A percentile compares a stretch with the other conserved stretches of the same genome.
Conservation (phyloP, 305 asterid genomes). For the Andrographis paniculata region DNA sequence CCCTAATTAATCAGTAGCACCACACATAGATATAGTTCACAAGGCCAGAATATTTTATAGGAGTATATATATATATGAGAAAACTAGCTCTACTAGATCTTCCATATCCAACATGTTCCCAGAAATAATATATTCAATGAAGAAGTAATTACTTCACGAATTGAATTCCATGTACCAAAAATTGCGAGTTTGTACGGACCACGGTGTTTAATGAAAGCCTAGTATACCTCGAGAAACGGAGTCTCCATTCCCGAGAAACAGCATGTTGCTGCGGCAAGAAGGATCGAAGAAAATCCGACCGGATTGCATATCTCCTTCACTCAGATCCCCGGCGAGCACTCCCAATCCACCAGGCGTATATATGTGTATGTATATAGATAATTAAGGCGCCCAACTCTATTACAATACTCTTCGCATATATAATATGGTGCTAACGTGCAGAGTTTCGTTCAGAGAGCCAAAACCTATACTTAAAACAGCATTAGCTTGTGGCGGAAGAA, state of each 20-base stretch:
- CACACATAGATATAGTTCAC: background rate
- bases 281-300: slow-evolving; percentile 69
- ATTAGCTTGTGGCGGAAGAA: slow-evolving; percentile 98
- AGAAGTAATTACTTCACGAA: too few relatives aligned
- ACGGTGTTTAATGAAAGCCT: too few relatives aligned
- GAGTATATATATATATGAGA: too few relatives aligned
- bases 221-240: slow-evolving; percentile 72
- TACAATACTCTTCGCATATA: slow-evolving; percentile 11
- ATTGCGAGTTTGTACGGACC: too few relatives aligned
- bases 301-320: slow-evolving; percentile 47
- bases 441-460: background rate
- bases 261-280: slow-evolving; percentile 58
- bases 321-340: slow-evolving; percentile 27
- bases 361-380: background rate
- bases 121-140: too few relatives aligned
- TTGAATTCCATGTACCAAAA: too few relatives aligned
- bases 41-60: too few relatives aligned
- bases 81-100: too few relatives aligned
- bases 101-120: too few relatives aligned
- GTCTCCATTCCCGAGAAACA: slow-evolving; percentile 59
- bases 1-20: slow-evolving; percentile 32
- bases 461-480: slow-evolving; percentile 41
- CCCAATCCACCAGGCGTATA: slow-evolving; percentile 16
- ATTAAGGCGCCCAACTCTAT: slow-evolving; percentile 12
- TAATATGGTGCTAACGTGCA: slow-evolving; percentile 7